phyloP scores from a whole-genome alignment of 202 grass and related monocot genomes.

The Alloteropsis angusta region DNA sequence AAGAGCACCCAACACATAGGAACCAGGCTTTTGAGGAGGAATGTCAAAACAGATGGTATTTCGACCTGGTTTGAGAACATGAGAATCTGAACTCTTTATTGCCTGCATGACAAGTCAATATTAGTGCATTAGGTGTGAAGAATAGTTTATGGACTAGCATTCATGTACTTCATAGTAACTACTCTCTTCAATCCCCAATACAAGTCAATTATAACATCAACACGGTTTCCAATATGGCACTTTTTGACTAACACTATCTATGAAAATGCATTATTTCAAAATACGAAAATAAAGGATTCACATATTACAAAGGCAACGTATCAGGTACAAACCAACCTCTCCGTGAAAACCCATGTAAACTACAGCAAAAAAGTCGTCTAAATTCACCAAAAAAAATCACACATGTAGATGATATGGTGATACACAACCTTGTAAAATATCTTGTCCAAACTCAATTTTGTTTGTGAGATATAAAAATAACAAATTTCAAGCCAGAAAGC shows the following conservation, averaged over 20 bases:
- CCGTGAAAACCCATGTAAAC: too few relatives aligned
- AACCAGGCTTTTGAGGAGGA: slow-evolving; percentile 92
- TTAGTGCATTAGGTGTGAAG: slow-evolving; percentile 28
- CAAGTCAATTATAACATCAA: background rate
- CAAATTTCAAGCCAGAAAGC: too few relatives aligned
- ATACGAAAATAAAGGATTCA: background rate
- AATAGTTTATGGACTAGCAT: background rate
- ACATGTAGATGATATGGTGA: too few relatives aligned
- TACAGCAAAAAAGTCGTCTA: too few relatives aligned
- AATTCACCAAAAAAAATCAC: too few relatives aligned
- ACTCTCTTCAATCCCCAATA: background rate
- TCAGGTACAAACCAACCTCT: too few relatives aligned
- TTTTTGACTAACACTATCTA: background rate
- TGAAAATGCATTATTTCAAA: background rate
- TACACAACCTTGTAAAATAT: too few relatives aligned
- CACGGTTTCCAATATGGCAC: background rate
- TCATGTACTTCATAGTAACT: background rate
- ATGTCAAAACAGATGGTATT: slow-evolving; percentile 71
- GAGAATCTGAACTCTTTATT: slow-evolving; percentile 61
- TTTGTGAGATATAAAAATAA: too few relatives aligned
- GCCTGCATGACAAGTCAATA: slow-evolving; percentile 50
- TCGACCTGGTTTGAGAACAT: slow-evolving; percentile 79
- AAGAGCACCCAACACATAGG: slow-evolving; percentile 88
- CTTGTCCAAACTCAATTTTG: too few relatives aligned
- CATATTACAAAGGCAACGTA: background rate